Evolutionary conservation across 306 rosid genomes (phyloP), one percentile per base, ranked within the genome.

Genomic region (Glycine tomentella): DNA sequence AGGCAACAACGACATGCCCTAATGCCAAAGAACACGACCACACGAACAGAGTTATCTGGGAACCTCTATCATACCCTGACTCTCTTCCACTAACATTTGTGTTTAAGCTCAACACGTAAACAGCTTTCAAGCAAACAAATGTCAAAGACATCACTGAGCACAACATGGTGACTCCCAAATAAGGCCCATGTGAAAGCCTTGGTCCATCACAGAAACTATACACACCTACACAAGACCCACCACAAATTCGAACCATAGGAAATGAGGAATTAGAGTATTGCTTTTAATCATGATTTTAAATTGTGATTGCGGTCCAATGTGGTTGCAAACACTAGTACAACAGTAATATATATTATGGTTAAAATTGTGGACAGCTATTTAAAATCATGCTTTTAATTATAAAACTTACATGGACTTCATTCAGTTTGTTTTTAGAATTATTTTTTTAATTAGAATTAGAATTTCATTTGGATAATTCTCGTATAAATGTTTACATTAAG

Each of bases 201-300:
- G 97, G 97, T 40, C 99, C 97, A 76, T 93, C 97, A 8, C 97
- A 96, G 16, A 88, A 82, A 84, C 97, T 88, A 74, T 96, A 96
- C 77, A 96, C 97, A 82, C 98, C 99, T 96, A 11, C 53, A 73
- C 25, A 72, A 76, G 6, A 71, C 62, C 25, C 76, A 51, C 44
- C 3, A 57, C 0, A 3, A 75, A 79, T 52, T n/a, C 20, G 2
- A 53, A 53, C n/a, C 58, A 55, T 1, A 55, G 20, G 20, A 14
- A 50, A 52, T 52, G 16, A 7, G 53, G 53, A 49, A 40, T 52
- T 33, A 45, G 57, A 51, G 17, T 51, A 51, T 51, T n/a, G n/a
- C n/a, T n/a, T n/a, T n/a, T n/a, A n/a, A n/a, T n/a, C n/a, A n/a
- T n/a, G n/a, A n/a, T n/a, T n/a, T 25, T 25, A 25, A 25, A 25